Base-by-base conservation (phyloP, 495 filamentous ascomycete species). In the Podospora appendiculata region DNA sequence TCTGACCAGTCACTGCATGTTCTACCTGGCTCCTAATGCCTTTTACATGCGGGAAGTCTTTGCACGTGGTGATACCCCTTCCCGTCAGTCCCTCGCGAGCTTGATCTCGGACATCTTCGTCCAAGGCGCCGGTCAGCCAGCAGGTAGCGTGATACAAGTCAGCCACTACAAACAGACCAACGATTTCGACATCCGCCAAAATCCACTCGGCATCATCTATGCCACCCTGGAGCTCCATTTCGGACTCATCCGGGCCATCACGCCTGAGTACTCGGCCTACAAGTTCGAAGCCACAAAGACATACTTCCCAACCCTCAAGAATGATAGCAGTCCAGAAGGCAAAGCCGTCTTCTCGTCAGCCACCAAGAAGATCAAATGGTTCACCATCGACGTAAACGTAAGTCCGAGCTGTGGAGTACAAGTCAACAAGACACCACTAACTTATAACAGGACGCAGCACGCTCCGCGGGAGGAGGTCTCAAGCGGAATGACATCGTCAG, bases 161-260 rank as follows among this genome's bases (percentile, higher is more conserved):
- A 75, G 62, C 48, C 64, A 71, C 12, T 58, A 66, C 16, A 35
- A 59, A 0, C 72, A 82, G 40, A 60, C 62, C 6, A 64, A 58
- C 51, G 64, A 72, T 4, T 74, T 70, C 50, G 80, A 84, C 35
- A 56, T 64, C 36, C 52, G 76, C 55, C 33, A 53, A 8, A 70
- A 53, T 33, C 58, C 74, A 0, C 60, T 80, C 0, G 58, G 54
- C 48, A 69, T 78, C 32, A 63, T 82, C 12, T 73, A 79, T 38
- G 68, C 79, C 14, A 72, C 74, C 25, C 66, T 83, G 5, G 79
- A 83, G 48, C 67, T 85, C 8, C 74, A 70, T 9, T 79, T 80
- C 52, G 65, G 64, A 1, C 59, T 81, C 4, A 59, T 85, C 47
- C 66, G 81, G 16, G 76, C 78, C 3, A 70, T 75, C 13, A 82